Evolutionary conservation across 2,329 filamentous ascomycete species (phyloP), one percentile per base, ranked within the genome.

Genomic region (Cadophora sp.): DNA sequence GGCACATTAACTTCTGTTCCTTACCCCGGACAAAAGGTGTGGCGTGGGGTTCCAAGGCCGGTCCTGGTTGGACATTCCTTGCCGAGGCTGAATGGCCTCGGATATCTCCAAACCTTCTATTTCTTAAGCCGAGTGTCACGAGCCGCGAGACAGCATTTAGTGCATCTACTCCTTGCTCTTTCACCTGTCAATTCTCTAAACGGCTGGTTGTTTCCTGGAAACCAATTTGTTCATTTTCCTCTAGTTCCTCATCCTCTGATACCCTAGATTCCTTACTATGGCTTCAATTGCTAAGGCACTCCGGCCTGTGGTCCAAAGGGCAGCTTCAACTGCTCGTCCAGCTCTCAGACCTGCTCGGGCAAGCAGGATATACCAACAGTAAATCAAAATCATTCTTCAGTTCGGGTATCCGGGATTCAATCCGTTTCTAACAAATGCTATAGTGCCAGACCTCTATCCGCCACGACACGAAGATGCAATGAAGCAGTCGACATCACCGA

Each of bases 401-500:
- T 66, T 14, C 27, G 33, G 11, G 0, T 41, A 27, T 67, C 59
- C 68, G 61, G 58, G 62, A 20, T 51, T 14, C 4, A 18, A 63
- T 22, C 3, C 11, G 1, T 11, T 58, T 43, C 45, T 70, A 22
- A 69, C 43, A 65, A 30, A 7, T 47, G 20, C 33, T 58, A 27
- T 62, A 83, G 81, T 71, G 73, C 77, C 14, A 86, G 88, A 72
- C 76, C 83, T 22, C 84, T 93, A 66, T 91, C 89, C 45, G 85
- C 85, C 59, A 91, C 89, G 0, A 72, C 84, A 53, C 78, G 81
- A 69, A 84, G 84, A 73, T 85, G 83, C 72, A 83, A 83, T 72
- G 79, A 85, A 68, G 76, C 79, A 59, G 75, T 83, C 67, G 85
- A 96, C 80, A 88, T 97, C 75, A 85, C 89, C 68, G 89, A 92